phyloP scores from a whole-genome alignment of 1,139 yeast species.

The Candida sanyaensis region DNA sequence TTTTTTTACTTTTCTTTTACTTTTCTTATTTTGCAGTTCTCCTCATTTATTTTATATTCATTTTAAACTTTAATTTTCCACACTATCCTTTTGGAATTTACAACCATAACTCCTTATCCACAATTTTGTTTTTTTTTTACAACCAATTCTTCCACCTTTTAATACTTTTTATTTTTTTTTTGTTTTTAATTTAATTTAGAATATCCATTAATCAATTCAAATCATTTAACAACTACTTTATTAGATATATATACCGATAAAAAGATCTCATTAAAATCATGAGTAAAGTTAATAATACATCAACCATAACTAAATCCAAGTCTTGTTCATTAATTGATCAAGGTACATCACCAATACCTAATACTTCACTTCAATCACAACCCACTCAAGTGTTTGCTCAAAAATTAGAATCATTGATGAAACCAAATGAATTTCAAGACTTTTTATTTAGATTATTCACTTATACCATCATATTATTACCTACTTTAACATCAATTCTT shows the following conservation, averaged over 20 bases:
- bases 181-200: too few species aligned
- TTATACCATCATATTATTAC: conserved; percentile 14
- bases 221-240: too few species aligned
- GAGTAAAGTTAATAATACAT: not conserved
- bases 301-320: not conserved
- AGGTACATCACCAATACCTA: not conserved
- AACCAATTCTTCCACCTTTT: not conserved
- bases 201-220: too few species aligned
- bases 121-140: not conserved
- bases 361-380: not conserved
- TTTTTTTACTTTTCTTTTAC: too few species aligned
- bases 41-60: not conserved
- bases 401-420: conserved; percentile 3
- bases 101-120: not conserved
- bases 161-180: too few species aligned
- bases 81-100: not conserved
- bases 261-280: not conserved
- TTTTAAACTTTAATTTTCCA: not conserved
- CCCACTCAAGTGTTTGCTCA: not conserved
- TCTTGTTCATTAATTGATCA: not conserved
- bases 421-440: conserved; percentile 10
- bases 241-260: too few species aligned
- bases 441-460: conserved; percentile 14
- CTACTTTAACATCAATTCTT: conserved; percentile 16
- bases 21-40: conserved; percentile 1